Evolutionary conservation across 805 yeast genomes (phyloP).

Genomic region (Candida tallmaniae): DNA sequence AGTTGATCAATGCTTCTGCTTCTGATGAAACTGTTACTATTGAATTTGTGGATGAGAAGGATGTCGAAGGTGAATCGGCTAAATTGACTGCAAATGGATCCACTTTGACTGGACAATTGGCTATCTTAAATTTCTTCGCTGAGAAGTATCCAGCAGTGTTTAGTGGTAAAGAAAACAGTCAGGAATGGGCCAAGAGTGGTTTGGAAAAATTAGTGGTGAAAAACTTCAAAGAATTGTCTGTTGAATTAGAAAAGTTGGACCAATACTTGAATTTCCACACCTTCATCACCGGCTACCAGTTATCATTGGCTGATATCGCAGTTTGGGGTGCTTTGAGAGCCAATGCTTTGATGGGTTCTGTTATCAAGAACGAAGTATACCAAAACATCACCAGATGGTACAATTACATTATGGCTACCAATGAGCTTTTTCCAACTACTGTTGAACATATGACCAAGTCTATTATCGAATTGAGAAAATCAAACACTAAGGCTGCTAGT

Average conservation of each 20-base stretch:
- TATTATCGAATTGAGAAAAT: conserved; percentile 69
- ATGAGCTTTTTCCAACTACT: conserved; percentile 62
- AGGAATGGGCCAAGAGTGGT: conserved; percentile 66
- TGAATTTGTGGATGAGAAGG: conserved; percentile 68
- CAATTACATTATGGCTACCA: conserved; percentile 67
- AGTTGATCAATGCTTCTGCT: conserved; percentile 51
- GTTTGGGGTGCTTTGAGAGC: conserved; percentile 94
- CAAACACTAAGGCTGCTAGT: conserved; percentile 40
- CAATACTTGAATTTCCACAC: conserved; percentile 82
- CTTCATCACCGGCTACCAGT: conserved; percentile 50
- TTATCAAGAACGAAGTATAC: conserved; percentile 78
- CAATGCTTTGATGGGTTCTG: conserved; percentile 88
- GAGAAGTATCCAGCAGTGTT: conserved; percentile 47
- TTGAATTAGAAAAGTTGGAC: conserved; percentile 75
- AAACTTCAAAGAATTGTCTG: conserved; percentile 83
- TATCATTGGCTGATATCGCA: conserved; percentile 76
- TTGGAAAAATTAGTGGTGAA: conserved; percentile 65
- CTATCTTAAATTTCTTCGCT: conserved; percentile 47
- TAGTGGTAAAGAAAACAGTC: conserved; percentile 34
- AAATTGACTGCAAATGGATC: conserved; percentile 44
- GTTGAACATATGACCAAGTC: conserved; percentile 66
- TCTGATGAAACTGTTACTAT: conserved; percentile 49
- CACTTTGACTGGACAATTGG: conserved; percentile 37
- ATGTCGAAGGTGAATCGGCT: conserved; percentile 40
- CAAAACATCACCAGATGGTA: conserved; percentile 93